Evolutionary conservation across 148 eudicot species (phyloP).

Genomic region (Vaccinium vitisidaea): DNA sequence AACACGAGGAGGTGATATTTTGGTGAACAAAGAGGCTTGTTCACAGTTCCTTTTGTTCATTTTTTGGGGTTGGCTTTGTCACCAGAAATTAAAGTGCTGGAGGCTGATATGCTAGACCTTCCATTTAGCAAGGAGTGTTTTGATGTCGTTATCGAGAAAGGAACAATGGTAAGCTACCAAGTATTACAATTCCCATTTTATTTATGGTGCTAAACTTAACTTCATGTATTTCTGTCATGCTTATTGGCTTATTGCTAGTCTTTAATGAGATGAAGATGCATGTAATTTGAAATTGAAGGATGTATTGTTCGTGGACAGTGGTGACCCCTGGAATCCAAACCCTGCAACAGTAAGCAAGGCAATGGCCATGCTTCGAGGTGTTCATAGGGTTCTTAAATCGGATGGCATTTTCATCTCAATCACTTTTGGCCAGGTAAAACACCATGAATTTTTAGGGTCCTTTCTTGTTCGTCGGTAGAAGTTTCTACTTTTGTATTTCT

Average conservation of each 20-base stretch:
- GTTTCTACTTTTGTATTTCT: slow-evolving; percentile 9
- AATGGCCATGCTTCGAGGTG: slow-evolving; percentile 81
- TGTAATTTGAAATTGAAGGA: slow-evolving; percentile 66
- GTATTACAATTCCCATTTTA: not conserved
- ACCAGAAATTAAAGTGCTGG: slow-evolving; percentile 74
- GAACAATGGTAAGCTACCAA: slow-evolving; percentile 76
- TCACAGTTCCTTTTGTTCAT: no score
- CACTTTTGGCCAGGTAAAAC: slow-evolving; percentile 86
- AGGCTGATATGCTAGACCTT: slow-evolving; percentile 91
- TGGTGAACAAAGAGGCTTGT: not conserved
- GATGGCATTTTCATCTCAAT: slow-evolving; percentile 87
- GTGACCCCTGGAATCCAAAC: slow-evolving; percentile 95
- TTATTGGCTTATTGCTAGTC: slow-evolving; percentile 5
- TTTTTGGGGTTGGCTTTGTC: slow-evolving; percentile 6
- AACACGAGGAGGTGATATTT: not conserved
- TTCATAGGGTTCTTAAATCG: slow-evolving; percentile 86
- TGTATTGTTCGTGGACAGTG: slow-evolving; percentile 97
- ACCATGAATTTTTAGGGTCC: not conserved
- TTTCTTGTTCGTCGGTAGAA: not conserved
- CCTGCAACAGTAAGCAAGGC: slow-evolving; percentile 66
- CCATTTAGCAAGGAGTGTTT: slow-evolving; percentile 70
- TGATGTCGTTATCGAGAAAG: slow-evolving; percentile 96
- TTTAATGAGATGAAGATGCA: slow-evolving; percentile 28
- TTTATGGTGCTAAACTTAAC: not conserved
- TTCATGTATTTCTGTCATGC: not conserved